phyloP scores from a whole-genome alignment of 2,329 filamentous ascomycete species.

The Cladosporium colombiae region DNA sequence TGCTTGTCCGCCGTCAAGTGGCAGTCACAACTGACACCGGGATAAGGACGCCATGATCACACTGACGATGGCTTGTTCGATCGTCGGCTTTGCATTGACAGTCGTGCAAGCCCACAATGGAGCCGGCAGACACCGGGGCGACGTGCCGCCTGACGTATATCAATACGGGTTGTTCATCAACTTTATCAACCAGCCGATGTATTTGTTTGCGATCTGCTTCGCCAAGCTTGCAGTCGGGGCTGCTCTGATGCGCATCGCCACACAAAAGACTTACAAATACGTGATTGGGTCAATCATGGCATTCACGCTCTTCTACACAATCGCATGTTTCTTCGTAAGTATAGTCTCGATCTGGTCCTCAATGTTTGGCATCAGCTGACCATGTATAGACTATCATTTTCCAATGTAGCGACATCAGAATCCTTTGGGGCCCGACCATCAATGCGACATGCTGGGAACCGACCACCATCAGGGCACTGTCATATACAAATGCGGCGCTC shows the following conservation, averaged over 20 bases:
- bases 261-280: not conserved
- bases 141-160: conserved; percentile 3
- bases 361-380: not conserved
- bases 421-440: not conserved
- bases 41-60: not conserved
- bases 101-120: conserved; percentile 7
- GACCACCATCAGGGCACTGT: not conserved
- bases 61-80: not conserved
- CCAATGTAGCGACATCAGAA: not conserved
- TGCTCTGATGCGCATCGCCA: conserved; percentile 10
- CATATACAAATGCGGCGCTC: conserved; percentile 41
- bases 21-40: not conserved
- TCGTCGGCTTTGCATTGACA: conserved; percentile 3
- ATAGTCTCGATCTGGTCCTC: not conserved
- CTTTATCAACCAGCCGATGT: not conserved
- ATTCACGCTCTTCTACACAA: conserved; percentile 1
- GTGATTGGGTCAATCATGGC: not conserved
- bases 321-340: not conserved
- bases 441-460: conserved; percentile 4
- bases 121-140: not conserved
- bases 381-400: not conserved
- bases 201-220: conserved; percentile 5
- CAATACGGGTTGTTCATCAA: conserved; percentile 4
- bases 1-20: too few relatives aligned
- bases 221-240: conserved; percentile 6